Base-by-base conservation (phyloP, 768 basidiomycete genomes). In the Cystobasidium onofrii region DNA sequence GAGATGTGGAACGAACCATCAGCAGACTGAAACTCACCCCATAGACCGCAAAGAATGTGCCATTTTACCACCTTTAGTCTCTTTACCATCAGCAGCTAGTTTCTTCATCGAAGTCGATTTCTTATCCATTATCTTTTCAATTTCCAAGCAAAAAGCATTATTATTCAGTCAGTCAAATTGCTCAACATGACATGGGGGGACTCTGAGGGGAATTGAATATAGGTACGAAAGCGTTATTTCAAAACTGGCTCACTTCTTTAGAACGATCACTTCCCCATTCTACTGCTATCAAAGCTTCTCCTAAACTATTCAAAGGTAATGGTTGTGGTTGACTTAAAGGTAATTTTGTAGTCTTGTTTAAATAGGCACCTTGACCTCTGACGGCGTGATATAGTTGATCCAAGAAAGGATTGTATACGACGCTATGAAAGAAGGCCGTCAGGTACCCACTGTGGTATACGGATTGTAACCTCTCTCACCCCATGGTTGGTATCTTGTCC, bases 381-480 rank as follows among this genome's bases (percentile, higher is more conserved):
- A 89, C 82, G 4, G 87, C 94, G 17, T 88, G 88, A 83, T 92
- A 95, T 7, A 95, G 84, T 65, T 93, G 87, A 75, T 91, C 86
- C 67, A 93, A 85, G 85, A 92, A 93, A 0, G 94, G 94, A 79
- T 93, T 93, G 83, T 88, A 95, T 75, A 97, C 88, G 46, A 98
- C 92, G 3, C 79, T 78, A n/a, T n/a, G n/a, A n/a, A n/a, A n/a
- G n/a, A n/a, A n/a, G n/a, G n/a, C n/a, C n/a, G n/a, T n/a, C n/a
- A n/a, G n/a, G n/a, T n/a, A n/a, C n/a, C n/a, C n/a, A n/a, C n/a
- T n/a, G n/a, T n/a, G n/a, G n/a, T n/a, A n/a, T n/a, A n/a, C n/a
- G n/a, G n/a, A n/a, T n/a, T n/a, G n/a, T n/a, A n/a, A n/a, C n/a
- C n/a, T 44, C 33, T 46, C 74, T 46, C 0, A 76, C 0, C 94